These are phyloP conservation scores for Globisporangium alternatum DNA, from an alignment of 352 stramenopile species.

Conservation along the genomic window DNA sequence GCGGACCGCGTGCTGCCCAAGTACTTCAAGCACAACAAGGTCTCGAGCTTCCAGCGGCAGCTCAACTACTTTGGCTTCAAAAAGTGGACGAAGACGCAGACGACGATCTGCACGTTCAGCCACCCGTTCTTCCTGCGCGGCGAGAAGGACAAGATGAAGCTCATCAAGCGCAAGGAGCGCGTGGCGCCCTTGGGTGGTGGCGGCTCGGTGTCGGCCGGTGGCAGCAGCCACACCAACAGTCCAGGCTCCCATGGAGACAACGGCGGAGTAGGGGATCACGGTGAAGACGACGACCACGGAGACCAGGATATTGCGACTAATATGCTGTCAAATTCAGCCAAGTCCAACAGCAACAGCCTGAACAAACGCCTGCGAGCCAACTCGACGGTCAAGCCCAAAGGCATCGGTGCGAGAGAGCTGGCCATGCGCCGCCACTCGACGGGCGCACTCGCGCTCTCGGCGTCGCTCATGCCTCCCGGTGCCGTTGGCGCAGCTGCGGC, in stretches of 20 bases:
- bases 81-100: constrained; percentile 82
- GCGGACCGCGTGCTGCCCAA: constrained; percentile 53
- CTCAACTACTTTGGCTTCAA: constrained; percentile 85
- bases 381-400: constrained; percentile 10
- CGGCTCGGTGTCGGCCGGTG: not conserved
- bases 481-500: constrained; percentile 14
- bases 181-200: not conserved
- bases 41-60: constrained; percentile 74
- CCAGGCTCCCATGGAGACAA: not conserved
- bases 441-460: constrained; percentile 37
- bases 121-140: constrained; percentile 60
- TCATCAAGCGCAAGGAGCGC: constrained; percentile 73
- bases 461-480: constrained; percentile 25
- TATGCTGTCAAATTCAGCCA: constrained; percentile 2
- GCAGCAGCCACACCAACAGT: not conserved
- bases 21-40: constrained; percentile 84
- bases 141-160: constrained; percentile 66
- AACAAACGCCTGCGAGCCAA: constrained; percentile 9
- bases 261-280: not conserved
- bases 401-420: constrained; percentile 10
- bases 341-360: not conserved
- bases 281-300: not conserved
- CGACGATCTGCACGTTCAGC: constrained; percentile 71
- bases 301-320: not conserved
- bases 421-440: constrained; percentile 41